These are phyloP conservation scores for Hygrophila difformis DNA, from an alignment of 257 asterid species.

Conservation along the genomic window DNA sequence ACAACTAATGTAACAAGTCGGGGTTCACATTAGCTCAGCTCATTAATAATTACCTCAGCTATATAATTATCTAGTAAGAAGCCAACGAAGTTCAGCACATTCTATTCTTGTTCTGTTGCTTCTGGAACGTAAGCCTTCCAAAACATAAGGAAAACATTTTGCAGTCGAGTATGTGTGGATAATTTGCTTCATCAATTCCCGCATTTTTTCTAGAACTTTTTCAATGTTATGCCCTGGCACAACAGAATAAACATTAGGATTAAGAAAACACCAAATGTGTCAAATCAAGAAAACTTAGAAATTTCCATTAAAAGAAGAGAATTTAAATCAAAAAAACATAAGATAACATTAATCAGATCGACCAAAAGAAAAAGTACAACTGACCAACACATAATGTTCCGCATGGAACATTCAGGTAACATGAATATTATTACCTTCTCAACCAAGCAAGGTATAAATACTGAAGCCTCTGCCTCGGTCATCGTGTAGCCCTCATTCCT, in stretches of 20 bases:
- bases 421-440: slow-evolving; percentile 73
- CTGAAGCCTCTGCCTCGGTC: slow-evolving; percentile 97
- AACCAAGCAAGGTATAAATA: slow-evolving; percentile 86
- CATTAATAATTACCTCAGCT: slow-evolving; percentile 49
- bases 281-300: neutral
- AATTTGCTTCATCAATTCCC: slow-evolving; percentile 81
- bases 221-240: slow-evolving; percentile 93
- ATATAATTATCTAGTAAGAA: slow-evolving; percentile 82
- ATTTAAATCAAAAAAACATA: neutral
- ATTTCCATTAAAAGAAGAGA: neutral
- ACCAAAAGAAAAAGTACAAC: no score
- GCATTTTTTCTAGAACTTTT: slow-evolving; percentile 86
- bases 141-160: slow-evolving; percentile 79
- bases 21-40: neutral
- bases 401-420: no score
- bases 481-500: slow-evolving; percentile 74
- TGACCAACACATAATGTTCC: no score
- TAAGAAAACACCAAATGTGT: slow-evolving; percentile 4
- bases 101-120: slow-evolving; percentile 92
- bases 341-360: neutral
- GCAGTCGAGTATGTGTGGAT: slow-evolving; percentile 71
- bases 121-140: slow-evolving; percentile 96
- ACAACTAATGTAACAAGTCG: no score
- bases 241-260: slow-evolving; percentile 10
- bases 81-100: slow-evolving; percentile 88